Base-by-base conservation (phyloP, 768 basidiomycete species). In the Boletus insuetus region DNA sequence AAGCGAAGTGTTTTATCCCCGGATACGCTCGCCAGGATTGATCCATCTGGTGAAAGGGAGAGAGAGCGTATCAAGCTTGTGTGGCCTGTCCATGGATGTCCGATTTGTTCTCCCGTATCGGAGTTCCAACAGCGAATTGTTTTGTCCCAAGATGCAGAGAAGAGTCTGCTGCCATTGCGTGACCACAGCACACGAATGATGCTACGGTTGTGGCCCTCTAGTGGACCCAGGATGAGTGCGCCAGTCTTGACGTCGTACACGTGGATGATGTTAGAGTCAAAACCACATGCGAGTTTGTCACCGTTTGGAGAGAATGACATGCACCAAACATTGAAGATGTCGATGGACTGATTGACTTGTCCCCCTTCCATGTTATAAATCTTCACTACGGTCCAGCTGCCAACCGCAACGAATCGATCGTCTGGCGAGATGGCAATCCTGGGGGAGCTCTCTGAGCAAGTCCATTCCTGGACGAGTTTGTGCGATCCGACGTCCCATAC, bases 181-280 rank as follows among this genome's bases (percentile, higher is more conserved):
- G 38, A 39, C 38, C 38, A 39, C 14, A 39, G 14, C 38, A 39
- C 38, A 39, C 38, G 6, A 7, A 0, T 6, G 38, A n/a, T 14
- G 17, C 0, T 0, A 39, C 0, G 1, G 0, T n/a, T 16, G n/a
- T 19, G 38, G 0, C 38, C 17, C 6, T 17, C 6, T 11, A n/a
- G n/a, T n/a, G 38, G 38, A 19, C 38, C 16, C 8, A 39, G 17
- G 14, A 39, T 8, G 38, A 39, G 38, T 39, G 14, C 6, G 38
- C 38, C 38, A 16, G 14, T n/a, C 14, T n/a, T 39, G 38, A 39
- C 16, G n/a, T 19, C 14, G 16, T 7, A 17, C 14, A 39, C 38
- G 38, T 1, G 14, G 38, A 39, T 39, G 38, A 39, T 39, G n/a
- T 37, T 12, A 4, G 1, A 35, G 35, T 4, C 3, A 16, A 1